Percentiles rank a stretch among this genome's conserved stretches.
These are phyloP conservation scores for barley (Hordeum vulgare) DNA, from an alignment of 176 grass and related monocot species.

Conservation along the genomic window DNA sequence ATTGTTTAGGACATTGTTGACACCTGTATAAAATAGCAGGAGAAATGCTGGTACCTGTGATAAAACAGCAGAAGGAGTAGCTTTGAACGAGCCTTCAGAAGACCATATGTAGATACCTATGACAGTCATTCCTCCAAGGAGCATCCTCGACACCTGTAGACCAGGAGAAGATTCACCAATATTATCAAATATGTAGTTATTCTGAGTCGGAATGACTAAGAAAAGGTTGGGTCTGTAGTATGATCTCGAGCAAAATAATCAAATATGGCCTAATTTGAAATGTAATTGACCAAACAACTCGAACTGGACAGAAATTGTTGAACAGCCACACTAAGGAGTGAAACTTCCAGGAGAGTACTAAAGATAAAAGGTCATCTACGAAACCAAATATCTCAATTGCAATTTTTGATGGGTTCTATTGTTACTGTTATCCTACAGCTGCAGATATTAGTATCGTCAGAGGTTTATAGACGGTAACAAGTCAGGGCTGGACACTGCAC, in stretches of 20 bases:
- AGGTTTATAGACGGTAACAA: not conserved
- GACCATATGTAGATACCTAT: conserved; percentile 85
- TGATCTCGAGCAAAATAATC: not conserved
- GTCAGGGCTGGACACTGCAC: not conserved
- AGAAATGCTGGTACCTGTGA: conserved; percentile 43
- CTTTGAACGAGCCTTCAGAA: conserved; percentile 74
- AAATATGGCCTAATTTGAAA: not conserved
- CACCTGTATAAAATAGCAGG: conserved; percentile 58
- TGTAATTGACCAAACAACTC: not conserved
- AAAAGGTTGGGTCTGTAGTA: not conserved
- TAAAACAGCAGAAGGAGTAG: conserved; percentile 54
- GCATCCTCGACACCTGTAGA: conserved; percentile 73
- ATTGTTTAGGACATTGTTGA: not conserved
- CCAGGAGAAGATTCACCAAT: not conserved
- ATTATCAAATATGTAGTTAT: not conserved
- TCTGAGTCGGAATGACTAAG: not conserved
- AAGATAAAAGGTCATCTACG: not conserved
- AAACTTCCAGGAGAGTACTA: not conserved
- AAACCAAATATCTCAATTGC: not conserved
- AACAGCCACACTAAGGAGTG: not conserved
- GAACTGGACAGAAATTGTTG: not conserved
- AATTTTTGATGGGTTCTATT: not conserved
- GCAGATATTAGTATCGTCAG: not conserved
- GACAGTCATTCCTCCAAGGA: conserved; percentile 80
- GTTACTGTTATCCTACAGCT: not conserved